Percentiles rank a stretch among this genome's conserved stretches.
These are phyloP conservation scores for Penicillium mononematosum DNA, from an alignment of 495 filamentous ascomycete genomes.

Conservation along the genomic window DNA sequence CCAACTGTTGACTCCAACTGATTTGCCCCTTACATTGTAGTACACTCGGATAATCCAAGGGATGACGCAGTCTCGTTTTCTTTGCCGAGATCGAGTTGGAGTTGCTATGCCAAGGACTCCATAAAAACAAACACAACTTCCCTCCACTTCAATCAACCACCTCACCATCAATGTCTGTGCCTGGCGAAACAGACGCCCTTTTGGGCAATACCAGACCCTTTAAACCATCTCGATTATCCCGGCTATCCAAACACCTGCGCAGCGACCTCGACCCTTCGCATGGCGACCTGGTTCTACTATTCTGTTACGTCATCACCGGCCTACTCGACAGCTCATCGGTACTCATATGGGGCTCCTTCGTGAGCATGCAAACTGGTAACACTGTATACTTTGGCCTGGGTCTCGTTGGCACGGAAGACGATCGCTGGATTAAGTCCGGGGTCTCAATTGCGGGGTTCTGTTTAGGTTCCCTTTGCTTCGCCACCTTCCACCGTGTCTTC, in stretches of 20 bases:
- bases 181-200: conserved; percentile 15
- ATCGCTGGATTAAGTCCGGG: conserved; percentile 62
- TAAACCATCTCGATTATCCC: background rate
- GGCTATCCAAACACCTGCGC: conserved; percentile 40
- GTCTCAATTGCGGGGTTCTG: conserved; percentile 66
- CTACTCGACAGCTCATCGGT: conserved; percentile 70
- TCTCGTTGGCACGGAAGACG: conserved; percentile 46
- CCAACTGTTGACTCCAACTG: background rate
- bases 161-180: conserved; percentile 9
- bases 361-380: conserved; percentile 81
- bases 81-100: background rate
- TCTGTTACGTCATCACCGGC: conserved; percentile 71
- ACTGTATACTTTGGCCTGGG: conserved; percentile 74
- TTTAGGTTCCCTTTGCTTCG: conserved; percentile 64
- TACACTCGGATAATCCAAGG: background rate
- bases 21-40: too few relatives aligned
- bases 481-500: conserved; percentile 58
- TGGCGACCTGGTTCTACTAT: conserved; percentile 61
- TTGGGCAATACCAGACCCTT: background rate
- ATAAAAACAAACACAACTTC: background rate
- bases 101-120: background rate
- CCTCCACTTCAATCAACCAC: background rate
- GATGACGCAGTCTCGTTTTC: background rate
- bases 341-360: conserved; percentile 72
- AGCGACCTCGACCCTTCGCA: conserved; percentile 52